A percentile compares a stretch with the other conserved stretches of the same genome.
These are phyloP conservation scores for Mycothermus thermophilus DNA, from an alignment of 495 filamentous ascomycete species.

Conservation along the genomic window DNA sequence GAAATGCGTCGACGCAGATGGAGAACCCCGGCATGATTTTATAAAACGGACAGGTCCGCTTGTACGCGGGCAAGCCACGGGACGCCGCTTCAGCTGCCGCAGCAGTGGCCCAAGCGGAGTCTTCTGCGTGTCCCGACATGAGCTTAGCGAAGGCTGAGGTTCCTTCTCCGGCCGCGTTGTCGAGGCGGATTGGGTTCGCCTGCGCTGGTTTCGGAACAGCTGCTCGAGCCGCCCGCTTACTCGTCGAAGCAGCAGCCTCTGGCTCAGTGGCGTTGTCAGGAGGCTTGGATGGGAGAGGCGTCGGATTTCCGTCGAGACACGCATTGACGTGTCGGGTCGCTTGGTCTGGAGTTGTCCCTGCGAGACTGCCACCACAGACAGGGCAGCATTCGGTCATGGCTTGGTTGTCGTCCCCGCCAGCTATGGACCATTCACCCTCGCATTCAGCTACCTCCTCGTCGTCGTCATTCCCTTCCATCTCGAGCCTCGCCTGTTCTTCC, in stretches of 20 bases:
- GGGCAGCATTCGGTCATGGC: slow-evolving; percentile 46
- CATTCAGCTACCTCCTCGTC: slow-evolving; percentile 18
- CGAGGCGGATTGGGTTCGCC: slow-evolving; percentile 51
- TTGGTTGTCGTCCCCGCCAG: neutral
- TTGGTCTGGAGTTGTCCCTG: slow-evolving; percentile 43
- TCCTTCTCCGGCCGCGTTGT: slow-evolving; percentile 6
- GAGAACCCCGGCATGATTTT: slow-evolving; percentile 88
- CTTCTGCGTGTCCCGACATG: slow-evolving; percentile 83
- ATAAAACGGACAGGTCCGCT: slow-evolving; percentile 92
- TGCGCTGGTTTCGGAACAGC: slow-evolving; percentile 63
- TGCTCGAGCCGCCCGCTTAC: slow-evolving; percentile 49
- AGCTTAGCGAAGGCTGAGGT: slow-evolving; percentile 75
- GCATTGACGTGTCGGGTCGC: slow-evolving; percentile 72
- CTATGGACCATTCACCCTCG: too few relatives aligned
- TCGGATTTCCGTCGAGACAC: slow-evolving; percentile 72
- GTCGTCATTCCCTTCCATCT: slow-evolving; percentile 35
- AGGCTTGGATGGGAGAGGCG: slow-evolving; percentile 26
- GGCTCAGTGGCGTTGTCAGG: slow-evolving; percentile 10
- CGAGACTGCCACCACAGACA: slow-evolving; percentile 53
- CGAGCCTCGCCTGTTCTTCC: slow-evolving; percentile 47
- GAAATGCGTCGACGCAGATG: slow-evolving; percentile 92
- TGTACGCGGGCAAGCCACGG: slow-evolving; percentile 77
- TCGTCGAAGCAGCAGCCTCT: slow-evolving; percentile 25
- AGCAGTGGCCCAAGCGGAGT: slow-evolving; percentile 77
- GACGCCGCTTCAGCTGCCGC: slow-evolving; percentile 64